Base-by-base conservation (phyloP, 306 rosid species). In the Glycyrrhiza uralensis region DNA sequence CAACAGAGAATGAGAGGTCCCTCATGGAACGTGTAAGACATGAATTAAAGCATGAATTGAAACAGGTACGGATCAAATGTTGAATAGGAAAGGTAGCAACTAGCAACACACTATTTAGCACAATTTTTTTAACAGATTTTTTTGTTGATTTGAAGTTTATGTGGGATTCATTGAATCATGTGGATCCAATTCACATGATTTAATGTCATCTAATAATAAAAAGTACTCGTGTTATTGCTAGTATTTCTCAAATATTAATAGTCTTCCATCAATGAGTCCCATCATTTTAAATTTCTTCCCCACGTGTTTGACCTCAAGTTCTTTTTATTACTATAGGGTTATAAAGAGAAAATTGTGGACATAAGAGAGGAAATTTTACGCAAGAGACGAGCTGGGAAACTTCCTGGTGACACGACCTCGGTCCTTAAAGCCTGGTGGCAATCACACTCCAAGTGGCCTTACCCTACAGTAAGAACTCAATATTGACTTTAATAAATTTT, bases 331-430 rank as follows among this genome's bases (percentile, higher is more conserved):
- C n/a, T 51, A 23, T 71, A 91, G 99, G 96, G 96, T 63, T 94
- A 94, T 80, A 94, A 94, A 83, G 97, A 89, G 83, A 94, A 87
- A 84, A 94, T 94, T 72, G 97, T 94, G 47, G 99, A 91, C 81
- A 91, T 94, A 55, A 81, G 99, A 76, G 99, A 94, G 84, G 99
- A 94, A 69, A 94, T 94, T 75, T 72, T 94, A 80, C 89, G 99
- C 66, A 94, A 94, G 91, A 94, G 99, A 77, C 87, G 99, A 82
- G 99, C 99, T 1, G 99, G 99, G 75, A 94, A 94, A 71, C 99
- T 91, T 85, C 99, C 99, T 4, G 96, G 99, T 13, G 96, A 94
- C 85, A 94, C 99, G 0, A 94, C 99, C 73, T 94, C 99, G 12
- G 99, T 94, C 36, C 84, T 94, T 19, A 94, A 94, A 78, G 76